phyloP scores from a whole-genome alignment of 352 stramenopile genomes.

The Phytophthora europaea region DNA sequence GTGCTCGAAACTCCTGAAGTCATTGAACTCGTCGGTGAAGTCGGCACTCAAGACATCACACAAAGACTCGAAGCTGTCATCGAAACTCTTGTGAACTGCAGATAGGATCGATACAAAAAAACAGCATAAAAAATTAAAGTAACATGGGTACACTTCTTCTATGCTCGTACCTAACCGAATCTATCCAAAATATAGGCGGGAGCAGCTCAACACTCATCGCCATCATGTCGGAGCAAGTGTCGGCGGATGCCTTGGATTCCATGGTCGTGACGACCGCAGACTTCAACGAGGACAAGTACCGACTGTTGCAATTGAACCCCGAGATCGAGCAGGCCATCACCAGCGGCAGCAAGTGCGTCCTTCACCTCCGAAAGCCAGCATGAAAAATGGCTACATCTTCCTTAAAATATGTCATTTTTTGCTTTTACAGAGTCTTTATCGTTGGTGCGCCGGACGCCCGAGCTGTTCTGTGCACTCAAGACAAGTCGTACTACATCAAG shows the following conservation, averaged over 20 bases:
- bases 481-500: conserved; percentile 76
- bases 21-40: conserved; percentile 28
- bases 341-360: conserved; percentile 53
- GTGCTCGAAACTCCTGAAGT: conserved; percentile 31
- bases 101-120: conserved; percentile 16
- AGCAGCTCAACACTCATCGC: neutral
- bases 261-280: conserved; percentile 61
- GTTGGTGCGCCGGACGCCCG: conserved; percentile 62
- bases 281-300: conserved; percentile 68
- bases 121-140: neutral
- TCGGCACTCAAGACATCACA: conserved; percentile 35
- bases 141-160: neutral
- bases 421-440: conserved; percentile 60
- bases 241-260: conserved; percentile 28
- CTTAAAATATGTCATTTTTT: neutral
- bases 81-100: conserved; percentile 35
- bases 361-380: neutral
- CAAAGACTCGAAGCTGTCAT: conserved; percentile 50
- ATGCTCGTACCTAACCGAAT: conserved; percentile 28
- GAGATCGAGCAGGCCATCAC: conserved; percentile 71
- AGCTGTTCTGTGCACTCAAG: conserved; percentile 78
- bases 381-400: conserved; percentile 5
- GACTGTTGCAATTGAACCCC: conserved; percentile 68
- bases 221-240: conserved; percentile 36
- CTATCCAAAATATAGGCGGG: conserved; percentile 5